A percentile compares a stretch with the other conserved stretches of the same genome.
Conservation (phyloP, 371 early-diverging fungal species). For the Rhizopus sp. region DNA sequence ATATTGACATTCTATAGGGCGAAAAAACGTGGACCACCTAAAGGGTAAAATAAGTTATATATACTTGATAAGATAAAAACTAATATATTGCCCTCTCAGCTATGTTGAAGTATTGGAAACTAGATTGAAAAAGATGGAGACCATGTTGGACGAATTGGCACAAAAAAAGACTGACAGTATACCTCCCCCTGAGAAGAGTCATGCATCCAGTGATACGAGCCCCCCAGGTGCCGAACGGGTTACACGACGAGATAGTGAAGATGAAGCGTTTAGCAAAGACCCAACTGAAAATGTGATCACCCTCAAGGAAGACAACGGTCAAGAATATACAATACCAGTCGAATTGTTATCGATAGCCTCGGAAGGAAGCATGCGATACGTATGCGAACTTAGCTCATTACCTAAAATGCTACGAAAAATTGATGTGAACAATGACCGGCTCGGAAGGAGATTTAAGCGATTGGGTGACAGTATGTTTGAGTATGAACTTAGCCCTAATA, state of each 20-base stretch:
- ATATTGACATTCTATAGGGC: conserved; percentile 13
- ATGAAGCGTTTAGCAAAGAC: not conserved
- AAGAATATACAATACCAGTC: conserved; percentile 4
- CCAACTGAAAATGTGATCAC: not conserved
- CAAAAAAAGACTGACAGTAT: not conserved
- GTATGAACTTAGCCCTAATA: conserved; percentile 24
- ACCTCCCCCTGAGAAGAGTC: not conserved
- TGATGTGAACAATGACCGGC: conserved; percentile 38
- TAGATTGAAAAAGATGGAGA: conserved; percentile 68
- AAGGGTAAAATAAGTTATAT: conserved; percentile 35
- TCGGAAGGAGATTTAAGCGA: conserved; percentile 35
- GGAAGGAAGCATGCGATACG: conserved; percentile 30
- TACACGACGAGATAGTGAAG: not conserved
- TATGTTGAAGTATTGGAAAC: conserved; percentile 72
- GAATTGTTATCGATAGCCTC: conserved; percentile 29
- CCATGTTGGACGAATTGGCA: conserved; percentile 18
- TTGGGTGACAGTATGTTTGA: conserved; percentile 42
- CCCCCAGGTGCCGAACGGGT: too few species aligned
- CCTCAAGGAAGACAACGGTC: conserved; percentile 2
- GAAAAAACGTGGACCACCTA: conserved; percentile 63
- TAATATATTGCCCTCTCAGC: not conserved
- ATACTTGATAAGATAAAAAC: not conserved
- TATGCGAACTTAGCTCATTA: conserved; percentile 43
- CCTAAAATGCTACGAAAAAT: conserved; percentile 44
- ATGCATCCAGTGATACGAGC: not conserved